Percentiles rank a stretch among this genome's conserved stretches.
Evolutionary conservation across 2,329 filamentous ascomycete species (phyloP).

Genomic region (Aspergillus clavatus): DNA sequence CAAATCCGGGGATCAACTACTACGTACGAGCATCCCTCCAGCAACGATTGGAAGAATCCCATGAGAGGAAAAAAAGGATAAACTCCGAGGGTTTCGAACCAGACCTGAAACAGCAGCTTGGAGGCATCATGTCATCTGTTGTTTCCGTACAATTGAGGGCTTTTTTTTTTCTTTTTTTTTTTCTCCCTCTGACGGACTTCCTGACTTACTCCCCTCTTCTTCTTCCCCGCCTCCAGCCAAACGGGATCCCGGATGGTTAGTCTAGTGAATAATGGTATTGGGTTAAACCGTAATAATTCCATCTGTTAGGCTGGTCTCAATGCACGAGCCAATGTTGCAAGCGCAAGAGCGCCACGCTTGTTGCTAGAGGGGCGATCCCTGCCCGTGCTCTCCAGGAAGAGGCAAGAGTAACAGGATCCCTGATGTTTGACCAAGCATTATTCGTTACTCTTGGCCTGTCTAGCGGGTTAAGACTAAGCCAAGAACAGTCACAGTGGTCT

Average conservation of each 20-base stretch:
- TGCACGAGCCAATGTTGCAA: neutral
- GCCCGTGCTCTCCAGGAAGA: neutral
- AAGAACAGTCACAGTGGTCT: neutral
- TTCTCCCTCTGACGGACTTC: too few species aligned
- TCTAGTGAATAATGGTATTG: too few species aligned
- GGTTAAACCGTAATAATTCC: too few species aligned
- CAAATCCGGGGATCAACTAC: too few species aligned
- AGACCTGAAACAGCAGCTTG: neutral
- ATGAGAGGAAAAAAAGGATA: too few species aligned
- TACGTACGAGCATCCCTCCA: too few species aligned
- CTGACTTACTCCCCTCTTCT: too few species aligned
- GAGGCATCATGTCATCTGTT: neutral
- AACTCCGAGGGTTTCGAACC: too few species aligned
- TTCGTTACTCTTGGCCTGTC: constrained; percentile 7
- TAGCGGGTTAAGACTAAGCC: neutral
- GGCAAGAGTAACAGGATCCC: neutral
- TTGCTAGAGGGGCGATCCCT: neutral
- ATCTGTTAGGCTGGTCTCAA: neutral
- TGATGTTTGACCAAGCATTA: neutral
- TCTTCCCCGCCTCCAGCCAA: neutral
- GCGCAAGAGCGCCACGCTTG: neutral
- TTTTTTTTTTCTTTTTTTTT: neutral
- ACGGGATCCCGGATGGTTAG: neutral
- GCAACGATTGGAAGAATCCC: too few species aligned
- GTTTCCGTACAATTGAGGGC: neutral